Evolutionary conservation across 1,284 basidiomycete genomes (phyloP).

Genomic region (Rhodotorula sp.): DNA sequence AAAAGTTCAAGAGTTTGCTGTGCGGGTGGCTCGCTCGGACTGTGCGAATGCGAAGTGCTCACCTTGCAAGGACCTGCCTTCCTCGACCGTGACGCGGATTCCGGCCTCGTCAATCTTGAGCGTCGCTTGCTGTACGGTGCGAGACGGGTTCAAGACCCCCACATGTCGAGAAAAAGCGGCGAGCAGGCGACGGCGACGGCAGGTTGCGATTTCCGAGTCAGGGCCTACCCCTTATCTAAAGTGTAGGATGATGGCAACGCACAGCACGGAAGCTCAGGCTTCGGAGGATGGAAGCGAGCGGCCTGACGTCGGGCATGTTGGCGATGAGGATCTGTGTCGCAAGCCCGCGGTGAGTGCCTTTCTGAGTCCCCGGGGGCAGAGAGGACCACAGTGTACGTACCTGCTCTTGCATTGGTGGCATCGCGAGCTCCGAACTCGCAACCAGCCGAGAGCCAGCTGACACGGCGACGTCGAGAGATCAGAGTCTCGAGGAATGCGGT

Average conservation of each 20-base stretch:
- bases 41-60: not conserved
- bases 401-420: not conserved
- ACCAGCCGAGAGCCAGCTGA: no score
- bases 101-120: slow-evolving; percentile 68
- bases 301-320: slow-evolving; percentile 39
- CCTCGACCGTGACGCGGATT: slow-evolving; percentile 80
- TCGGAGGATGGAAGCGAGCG: slow-evolving; percentile 41
- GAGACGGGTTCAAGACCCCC: not conserved
- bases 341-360: not conserved
- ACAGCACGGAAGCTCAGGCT: slow-evolving; percentile 36
- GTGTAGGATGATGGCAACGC: not conserved
- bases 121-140: slow-evolving; percentile 63
- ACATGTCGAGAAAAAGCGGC: not conserved
- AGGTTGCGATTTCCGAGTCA: not conserved
- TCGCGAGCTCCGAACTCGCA: not conserved
- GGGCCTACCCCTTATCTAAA: no score
- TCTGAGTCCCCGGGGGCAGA: not conserved
- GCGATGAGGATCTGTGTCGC: slow-evolving; percentile 21
- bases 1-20: not conserved
- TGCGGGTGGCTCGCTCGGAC: no score
- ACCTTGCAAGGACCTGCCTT: slow-evolving; percentile 56
- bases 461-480: no score
- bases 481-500: no score
- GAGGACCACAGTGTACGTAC: not conserved
- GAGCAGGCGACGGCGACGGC: not conserved